phyloP scores from a whole-genome alignment of 2,329 filamentous ascomycete genomes.

The Microdochium bolleyi region DNA sequence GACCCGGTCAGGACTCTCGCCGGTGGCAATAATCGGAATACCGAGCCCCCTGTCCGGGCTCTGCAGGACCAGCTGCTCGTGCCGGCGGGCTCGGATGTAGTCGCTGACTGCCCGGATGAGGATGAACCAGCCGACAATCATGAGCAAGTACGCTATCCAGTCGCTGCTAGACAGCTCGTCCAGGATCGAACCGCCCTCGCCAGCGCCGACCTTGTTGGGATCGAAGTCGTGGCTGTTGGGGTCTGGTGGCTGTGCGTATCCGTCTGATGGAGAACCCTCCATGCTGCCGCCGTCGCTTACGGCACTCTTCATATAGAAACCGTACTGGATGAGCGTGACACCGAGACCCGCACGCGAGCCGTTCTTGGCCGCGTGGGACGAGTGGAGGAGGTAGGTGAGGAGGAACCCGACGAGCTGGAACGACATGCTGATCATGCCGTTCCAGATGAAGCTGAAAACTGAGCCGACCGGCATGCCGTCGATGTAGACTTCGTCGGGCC shows the following conservation, averaged over 20 bases:
- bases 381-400: slow-evolving; percentile 95
- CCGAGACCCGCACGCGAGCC: slow-evolving; percentile 90
- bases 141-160: slow-evolving; percentile 85
- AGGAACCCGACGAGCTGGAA: slow-evolving; percentile 97
- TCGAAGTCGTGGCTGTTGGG: slow-evolving; percentile 89
- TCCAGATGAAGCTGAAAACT: slow-evolving; percentile 83
- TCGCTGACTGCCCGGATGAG: slow-evolving; percentile 90
- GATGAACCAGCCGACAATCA: slow-evolving; percentile 98
- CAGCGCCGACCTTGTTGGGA: slow-evolving; percentile 51
- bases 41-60: slow-evolving; percentile 83
- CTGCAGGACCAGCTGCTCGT: slow-evolving; percentile 88
- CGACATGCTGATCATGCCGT: slow-evolving; percentile 93
- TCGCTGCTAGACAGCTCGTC: slow-evolving; percentile 64
- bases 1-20: slow-evolving; percentile 70
- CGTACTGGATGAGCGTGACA: slow-evolving; percentile 92
- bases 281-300: slow-evolving; percentile 34
- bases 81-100: slow-evolving; percentile 77
- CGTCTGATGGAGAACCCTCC: slow-evolving; percentile 38
- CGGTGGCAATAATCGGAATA: slow-evolving; percentile 78
- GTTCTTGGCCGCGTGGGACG: slow-evolving; percentile 96
- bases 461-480: slow-evolving; percentile 91
- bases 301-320: slow-evolving; percentile 83
- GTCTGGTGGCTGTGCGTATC: slow-evolving; percentile 66
- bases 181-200: slow-evolving; percentile 32
- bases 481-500: slow-evolving; percentile 92